phyloP scores from a whole-genome alignment of 805 yeast genomes.

The Isabelozyma pseudorhagii region DNA sequence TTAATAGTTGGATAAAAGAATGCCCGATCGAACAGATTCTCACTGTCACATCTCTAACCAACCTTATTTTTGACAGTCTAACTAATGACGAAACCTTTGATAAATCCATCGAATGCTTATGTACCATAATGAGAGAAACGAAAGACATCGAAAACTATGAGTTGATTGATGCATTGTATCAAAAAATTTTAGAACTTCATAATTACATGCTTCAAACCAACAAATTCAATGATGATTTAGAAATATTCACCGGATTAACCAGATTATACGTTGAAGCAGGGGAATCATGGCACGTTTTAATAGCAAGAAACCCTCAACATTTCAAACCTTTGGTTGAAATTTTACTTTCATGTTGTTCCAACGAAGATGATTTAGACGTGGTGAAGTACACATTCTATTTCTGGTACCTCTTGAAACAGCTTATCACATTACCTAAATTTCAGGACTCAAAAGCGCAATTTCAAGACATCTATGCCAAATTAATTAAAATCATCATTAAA shows the following conservation, averaged over 20 bases:
- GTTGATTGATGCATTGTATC: constrained; percentile 63
- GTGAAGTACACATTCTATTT: constrained; percentile 89
- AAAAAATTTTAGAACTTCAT: constrained; percentile 62
- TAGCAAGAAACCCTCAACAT: constrained; percentile 66
- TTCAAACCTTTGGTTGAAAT: constrained; percentile 75
- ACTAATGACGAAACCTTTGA: constrained; percentile 75
- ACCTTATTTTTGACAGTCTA: constrained; percentile 57
- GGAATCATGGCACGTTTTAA: constrained; percentile 89
- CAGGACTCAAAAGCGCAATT: constrained; percentile 49
- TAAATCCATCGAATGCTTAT: constrained; percentile 81
- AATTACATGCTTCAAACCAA: constrained; percentile 39
- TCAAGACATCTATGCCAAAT: constrained; percentile 52
- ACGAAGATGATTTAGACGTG: constrained; percentile 81
- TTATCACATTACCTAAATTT: constrained; percentile 59
- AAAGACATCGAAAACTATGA: constrained; percentile 65
- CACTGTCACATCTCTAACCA: constrained; percentile 58
- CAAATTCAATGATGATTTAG: constrained; percentile 55
- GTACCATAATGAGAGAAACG: constrained; percentile 78
- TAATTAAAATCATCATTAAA: constrained; percentile 58
- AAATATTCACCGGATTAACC: constrained; percentile 64
- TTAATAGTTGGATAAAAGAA: constrained; percentile 90
- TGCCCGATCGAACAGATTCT: constrained; percentile 72
- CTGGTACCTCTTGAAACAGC: constrained; percentile 81
- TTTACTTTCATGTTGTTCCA: constrained; percentile 64
- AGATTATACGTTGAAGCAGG: constrained; percentile 88